Conservation (phyloP, 306 rosid species). For the Ormosia emarginata region DNA sequence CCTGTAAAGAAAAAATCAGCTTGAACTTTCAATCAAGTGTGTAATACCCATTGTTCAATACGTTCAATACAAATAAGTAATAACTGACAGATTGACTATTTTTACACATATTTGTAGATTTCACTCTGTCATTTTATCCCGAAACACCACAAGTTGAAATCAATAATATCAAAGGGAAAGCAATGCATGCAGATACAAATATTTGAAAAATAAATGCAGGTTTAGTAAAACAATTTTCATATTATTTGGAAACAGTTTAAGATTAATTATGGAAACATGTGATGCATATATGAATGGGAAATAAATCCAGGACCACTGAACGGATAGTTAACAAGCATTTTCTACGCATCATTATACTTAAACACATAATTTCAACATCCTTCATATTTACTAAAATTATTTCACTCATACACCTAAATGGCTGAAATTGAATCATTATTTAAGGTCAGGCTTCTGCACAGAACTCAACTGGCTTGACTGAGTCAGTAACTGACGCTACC, state of each 20-base stretch:
- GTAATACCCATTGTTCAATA: neutral
- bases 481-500: neutral
- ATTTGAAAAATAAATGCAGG: neutral
- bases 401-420: neutral
- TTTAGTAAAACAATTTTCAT: neutral
- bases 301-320: neutral
- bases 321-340: neutral
- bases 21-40: constrained; percentile 10
- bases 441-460: neutral
- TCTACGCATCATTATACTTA: neutral
- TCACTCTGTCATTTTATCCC: neutral
- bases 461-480: neutral
- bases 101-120: neutral
- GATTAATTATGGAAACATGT: neutral
- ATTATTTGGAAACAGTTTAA: neutral
- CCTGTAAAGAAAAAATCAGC: constrained; percentile 50
- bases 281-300: neutral
- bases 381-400: neutral
- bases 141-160: neutral
- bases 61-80: constrained; percentile 1
- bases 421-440: neutral
- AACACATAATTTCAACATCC: neutral
- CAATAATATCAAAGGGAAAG: neutral
- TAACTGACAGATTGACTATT: neutral
- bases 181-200: neutral